Evolutionary conservation across 768 basidiomycete species (phyloP).

Genomic region (Phlegmacium glaucopus): DNA sequence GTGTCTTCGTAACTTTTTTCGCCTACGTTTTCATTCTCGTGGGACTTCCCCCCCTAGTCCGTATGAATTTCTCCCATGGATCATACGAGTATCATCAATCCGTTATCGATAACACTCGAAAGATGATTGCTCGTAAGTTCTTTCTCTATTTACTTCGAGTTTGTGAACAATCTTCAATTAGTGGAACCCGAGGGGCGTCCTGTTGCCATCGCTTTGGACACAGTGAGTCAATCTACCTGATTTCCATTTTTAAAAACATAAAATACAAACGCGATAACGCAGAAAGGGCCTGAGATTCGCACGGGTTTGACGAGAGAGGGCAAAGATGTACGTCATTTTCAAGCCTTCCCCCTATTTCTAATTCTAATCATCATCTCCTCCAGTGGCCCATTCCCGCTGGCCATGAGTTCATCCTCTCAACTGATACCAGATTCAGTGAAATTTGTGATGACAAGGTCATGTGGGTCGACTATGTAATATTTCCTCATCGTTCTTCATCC

Average conservation of each 20-base stretch:
- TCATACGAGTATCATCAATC: slow-evolving; percentile 98
- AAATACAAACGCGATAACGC: slow-evolving; percentile 10
- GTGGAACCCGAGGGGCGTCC: slow-evolving; percentile 80
- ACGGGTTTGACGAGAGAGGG: slow-evolving; percentile 89
- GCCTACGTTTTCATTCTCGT: background rate
- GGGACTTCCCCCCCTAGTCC: slow-evolving; percentile 58
- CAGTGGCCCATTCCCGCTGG: slow-evolving; percentile 85
- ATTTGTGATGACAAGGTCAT: slow-evolving; percentile 79
- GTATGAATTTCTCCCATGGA: slow-evolving; percentile 99
- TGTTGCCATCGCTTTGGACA: slow-evolving; percentile 96
- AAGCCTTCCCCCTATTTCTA: slow-evolving; percentile 12
- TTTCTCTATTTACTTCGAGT: slow-evolving; percentile 2
- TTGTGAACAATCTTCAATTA: slow-evolving; percentile 20
- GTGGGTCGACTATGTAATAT: slow-evolving; percentile 90
- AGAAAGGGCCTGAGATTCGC: slow-evolving; percentile 99
- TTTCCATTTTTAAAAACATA: slow-evolving; percentile 4
- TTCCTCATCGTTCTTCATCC: slow-evolving; percentile 1
- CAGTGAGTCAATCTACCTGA: slow-evolving; percentile 48
- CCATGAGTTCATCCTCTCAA: slow-evolving; percentile 90
- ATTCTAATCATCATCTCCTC: slow-evolving; percentile 8
- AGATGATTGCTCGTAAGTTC: slow-evolving; percentile 72
- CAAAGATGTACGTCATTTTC: slow-evolving; percentile 64
- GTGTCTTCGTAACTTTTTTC: background rate
- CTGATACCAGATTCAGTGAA: slow-evolving; percentile 78
- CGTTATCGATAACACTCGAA: slow-evolving; percentile 96